phyloP scores from a whole-genome alignment of 2,329 filamentous ascomycete species.

The Neofusicoccum kwambonambiense region DNA sequence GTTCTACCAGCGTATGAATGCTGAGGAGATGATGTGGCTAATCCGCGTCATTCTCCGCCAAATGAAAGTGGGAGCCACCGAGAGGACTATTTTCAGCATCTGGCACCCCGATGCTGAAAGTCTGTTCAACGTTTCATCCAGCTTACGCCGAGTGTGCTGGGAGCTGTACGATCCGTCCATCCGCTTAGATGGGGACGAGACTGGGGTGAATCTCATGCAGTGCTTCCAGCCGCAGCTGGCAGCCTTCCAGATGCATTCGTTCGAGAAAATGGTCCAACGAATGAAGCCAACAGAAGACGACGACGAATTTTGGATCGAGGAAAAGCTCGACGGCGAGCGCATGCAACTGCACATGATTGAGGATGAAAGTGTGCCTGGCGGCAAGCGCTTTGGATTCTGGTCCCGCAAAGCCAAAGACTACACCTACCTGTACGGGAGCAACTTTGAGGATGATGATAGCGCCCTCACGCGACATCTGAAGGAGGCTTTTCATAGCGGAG shows the following conservation, averaged over 20 bases:
- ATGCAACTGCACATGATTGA: constrained; percentile 93
- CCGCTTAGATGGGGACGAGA: constrained; percentile 71
- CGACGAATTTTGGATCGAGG: constrained; percentile 89
- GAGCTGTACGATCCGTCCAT: constrained; percentile 74
- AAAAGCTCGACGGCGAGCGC: constrained; percentile 93
- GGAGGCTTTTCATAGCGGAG: constrained; percentile 71
- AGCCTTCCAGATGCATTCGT: constrained; percentile 81
- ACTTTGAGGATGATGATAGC: constrained; percentile 70
- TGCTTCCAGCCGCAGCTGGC: constrained; percentile 96
- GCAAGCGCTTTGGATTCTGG: constrained; percentile 81
- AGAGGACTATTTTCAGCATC: constrained; percentile 75
- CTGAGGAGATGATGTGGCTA: constrained; percentile 90
- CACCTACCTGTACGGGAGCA: constrained; percentile 84
- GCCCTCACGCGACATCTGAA: constrained; percentile 78
- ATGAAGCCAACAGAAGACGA: constrained; percentile 68
- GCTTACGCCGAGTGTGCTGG: constrained; percentile 88
- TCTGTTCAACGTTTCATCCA: constrained; percentile 85
- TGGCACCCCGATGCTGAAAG: constrained; percentile 56
- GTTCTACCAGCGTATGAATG: constrained; percentile 89
- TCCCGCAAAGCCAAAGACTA: constrained; percentile 96
- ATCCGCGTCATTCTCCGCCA: constrained; percentile 88
- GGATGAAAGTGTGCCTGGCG: constrained; percentile 66
- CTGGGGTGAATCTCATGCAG: constrained; percentile 79
- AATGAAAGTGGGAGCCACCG: constrained; percentile 55
- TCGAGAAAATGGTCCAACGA: constrained; percentile 73